Evolutionary conservation across 768 basidiomycete species (phyloP).

Genomic region (Leccinum arenicola): DNA sequence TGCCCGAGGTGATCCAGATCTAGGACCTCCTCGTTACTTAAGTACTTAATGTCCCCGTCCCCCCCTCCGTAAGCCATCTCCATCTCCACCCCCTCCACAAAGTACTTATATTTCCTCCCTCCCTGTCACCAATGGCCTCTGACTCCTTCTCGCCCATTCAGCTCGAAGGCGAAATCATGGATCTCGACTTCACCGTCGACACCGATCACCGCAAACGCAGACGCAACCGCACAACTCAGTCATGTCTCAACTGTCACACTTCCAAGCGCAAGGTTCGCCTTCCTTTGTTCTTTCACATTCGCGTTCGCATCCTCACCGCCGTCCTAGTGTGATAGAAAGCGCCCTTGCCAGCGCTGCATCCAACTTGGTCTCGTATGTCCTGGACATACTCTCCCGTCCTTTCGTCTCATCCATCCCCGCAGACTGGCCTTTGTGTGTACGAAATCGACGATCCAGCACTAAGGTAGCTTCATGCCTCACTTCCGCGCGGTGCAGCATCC

Average conservation of each 20-base stretch:
- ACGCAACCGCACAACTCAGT: conserved; percentile 90
- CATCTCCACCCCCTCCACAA: conserved; percentile 50
- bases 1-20: conserved; percentile 48
- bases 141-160: conserved; percentile 53
- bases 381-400: background rate
- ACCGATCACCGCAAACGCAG: conserved; percentile 80
- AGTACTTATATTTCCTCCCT: conserved; percentile 35
- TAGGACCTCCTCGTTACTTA: conserved; percentile 27
- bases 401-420: conserved; percentile 5
- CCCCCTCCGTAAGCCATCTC: conserved; percentile 35
- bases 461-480: conserved; percentile 42
- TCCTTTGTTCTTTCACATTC: background rate
- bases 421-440: conserved; percentile 94
- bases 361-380: conserved; percentile 76
- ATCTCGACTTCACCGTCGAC: conserved; percentile 71
- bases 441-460: conserved; percentile 89
- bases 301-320: conserved; percentile 5
- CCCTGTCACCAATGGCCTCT: conserved; percentile 45
- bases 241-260: conserved; percentile 85
- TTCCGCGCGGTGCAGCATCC: background rate
- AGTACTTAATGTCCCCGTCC: conserved; percentile 63
- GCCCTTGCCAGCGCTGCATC: conserved; percentile 89
- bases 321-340: conserved; percentile 76
- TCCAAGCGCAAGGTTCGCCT: conserved; percentile 82
- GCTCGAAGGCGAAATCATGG: conserved; percentile 75